Percentiles rank a stretch among this genome's conserved stretches.
Evolutionary conservation across 2,329 filamentous ascomycete species (phyloP).

Genomic region (Alternaria conjuncta): DNA sequence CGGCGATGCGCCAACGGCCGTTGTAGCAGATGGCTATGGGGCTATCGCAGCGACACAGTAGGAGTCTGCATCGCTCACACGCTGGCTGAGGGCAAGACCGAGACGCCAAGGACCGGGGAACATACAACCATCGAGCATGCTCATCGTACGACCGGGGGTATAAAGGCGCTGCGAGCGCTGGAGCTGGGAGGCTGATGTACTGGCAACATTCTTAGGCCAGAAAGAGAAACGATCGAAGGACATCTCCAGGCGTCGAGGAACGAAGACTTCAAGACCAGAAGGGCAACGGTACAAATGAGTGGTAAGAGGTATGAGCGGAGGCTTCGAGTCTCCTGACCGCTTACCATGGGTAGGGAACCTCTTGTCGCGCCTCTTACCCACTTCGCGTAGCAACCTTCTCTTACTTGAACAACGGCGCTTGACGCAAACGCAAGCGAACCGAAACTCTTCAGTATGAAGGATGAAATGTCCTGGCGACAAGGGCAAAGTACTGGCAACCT

Average conservation of each 20-base stretch:
- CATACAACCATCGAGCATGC: not conserved
- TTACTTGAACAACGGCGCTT: not conserved
- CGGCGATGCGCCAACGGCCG: not conserved
- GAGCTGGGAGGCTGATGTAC: not conserved
- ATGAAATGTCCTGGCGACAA: not conserved
- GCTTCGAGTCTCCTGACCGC: not conserved
- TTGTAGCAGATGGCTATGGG: not conserved
- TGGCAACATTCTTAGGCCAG: not conserved
- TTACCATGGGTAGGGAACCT: not conserved
- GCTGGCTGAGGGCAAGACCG: not conserved
- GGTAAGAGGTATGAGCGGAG: not conserved
- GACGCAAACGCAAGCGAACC: not conserved
- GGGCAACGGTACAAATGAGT: not conserved
- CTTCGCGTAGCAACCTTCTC: not conserved
- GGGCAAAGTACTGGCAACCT: not conserved
- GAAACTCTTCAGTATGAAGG: not conserved
- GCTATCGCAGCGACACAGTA: not conserved
- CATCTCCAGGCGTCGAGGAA: not conserved
- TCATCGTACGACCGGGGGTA: not conserved
- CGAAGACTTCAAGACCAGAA: not conserved
- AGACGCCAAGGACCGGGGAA: not conserved
- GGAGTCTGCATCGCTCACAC: not conserved
- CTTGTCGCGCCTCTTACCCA: not conserved
- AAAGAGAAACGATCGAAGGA: not conserved
- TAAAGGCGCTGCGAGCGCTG: not conserved